Base-by-base conservation (phyloP, 192 early-diverging fungal species). In the Coemansia sp. region DNA sequence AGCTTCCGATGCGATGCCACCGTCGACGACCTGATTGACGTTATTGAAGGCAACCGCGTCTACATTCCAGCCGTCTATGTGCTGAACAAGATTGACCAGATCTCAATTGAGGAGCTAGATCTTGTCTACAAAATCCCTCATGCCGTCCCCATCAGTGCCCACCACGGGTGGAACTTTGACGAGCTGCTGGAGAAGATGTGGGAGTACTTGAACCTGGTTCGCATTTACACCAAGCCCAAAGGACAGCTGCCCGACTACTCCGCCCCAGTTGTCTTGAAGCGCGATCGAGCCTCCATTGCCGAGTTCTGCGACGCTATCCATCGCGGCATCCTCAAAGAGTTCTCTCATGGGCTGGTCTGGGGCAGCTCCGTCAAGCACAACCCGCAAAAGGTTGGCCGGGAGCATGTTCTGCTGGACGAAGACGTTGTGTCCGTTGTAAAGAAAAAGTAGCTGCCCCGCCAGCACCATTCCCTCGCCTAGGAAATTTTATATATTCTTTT, bases 71-170 rank as follows among this genome's bases (percentile, higher is more conserved):
- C 83, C 50, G 77, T 97, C 32, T 99, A 99, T 56, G 94, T 99
- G 15, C 79, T 99, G 42, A 99, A 99, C 88, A 99, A 99, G 81
- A 97, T 99, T 64, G 90, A 93, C 75, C 90, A 93, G 73, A 95
- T 95, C 67, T 91, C 89, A 25, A 92, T 95, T 52, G 88, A 97
- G 73, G 92, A 98, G 70, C 82, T 95, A 34, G 93, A 95, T 63
- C 84, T 95, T 35, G 85, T 99, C 26, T 96, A 95, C 83, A 92
- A 92, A 72, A 95, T 99, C 68, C 95, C 95, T 9, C 89, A 98
- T 60, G 90, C 93, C 6, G 86, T 95, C 39, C 89, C 87, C 27
- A 82, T 90, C 58, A 85, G 81, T 45, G 83, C 86, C 18, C 81
- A 88, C 65, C 86, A 90, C 58, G 88, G 84, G 65, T 90, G 88